phyloP scores from a whole-genome alignment of 257 asterid genomes.

The Lycium barbarum region DNA sequence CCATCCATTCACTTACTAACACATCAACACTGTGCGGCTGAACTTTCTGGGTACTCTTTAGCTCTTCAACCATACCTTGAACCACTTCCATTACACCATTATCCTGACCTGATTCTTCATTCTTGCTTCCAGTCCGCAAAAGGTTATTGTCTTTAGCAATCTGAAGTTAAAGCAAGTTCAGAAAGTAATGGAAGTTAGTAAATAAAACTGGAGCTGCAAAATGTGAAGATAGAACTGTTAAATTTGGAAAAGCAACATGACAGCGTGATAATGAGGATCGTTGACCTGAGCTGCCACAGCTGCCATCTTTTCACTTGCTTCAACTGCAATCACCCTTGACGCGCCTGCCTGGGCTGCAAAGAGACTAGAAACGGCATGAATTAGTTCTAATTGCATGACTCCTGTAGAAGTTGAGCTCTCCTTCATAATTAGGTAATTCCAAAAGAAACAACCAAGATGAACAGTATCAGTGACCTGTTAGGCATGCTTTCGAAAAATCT shows the following conservation, averaged over 20 bases:
- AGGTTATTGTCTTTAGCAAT: slow-evolving; percentile 79
- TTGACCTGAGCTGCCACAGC: slow-evolving; percentile 82
- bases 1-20: slow-evolving; percentile 97
- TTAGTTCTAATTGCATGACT: background rate
- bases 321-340: slow-evolving; percentile 81
- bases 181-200: background rate
- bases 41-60: slow-evolving; percentile 48
- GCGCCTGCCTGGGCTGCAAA: slow-evolving; percentile 99
- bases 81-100: slow-evolving; percentile 71
- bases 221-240: slow-evolving; percentile 17
- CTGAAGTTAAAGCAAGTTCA: slow-evolving; percentile 41
- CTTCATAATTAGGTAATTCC: background rate
- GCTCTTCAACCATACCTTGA: slow-evolving; percentile 92
- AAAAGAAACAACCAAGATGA: slow-evolving; percentile 15
- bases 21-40: slow-evolving; percentile 79
- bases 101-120: slow-evolving; percentile 34
- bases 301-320: slow-evolving; percentile 97
- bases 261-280: slow-evolving; percentile 26
- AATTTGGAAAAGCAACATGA: background rate
- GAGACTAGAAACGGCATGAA: slow-evolving; percentile 57
- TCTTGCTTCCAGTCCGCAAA: slow-evolving; percentile 42
- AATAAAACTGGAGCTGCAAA: slow-evolving; percentile 25
- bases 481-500: background rate
- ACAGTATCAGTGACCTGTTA: slow-evolving; percentile 7
- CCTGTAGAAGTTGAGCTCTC: slow-evolving; percentile 12